Base-by-base conservation (phyloP, 139 green algal genomes). In the Tetradesmus lagerheimii region DNA sequence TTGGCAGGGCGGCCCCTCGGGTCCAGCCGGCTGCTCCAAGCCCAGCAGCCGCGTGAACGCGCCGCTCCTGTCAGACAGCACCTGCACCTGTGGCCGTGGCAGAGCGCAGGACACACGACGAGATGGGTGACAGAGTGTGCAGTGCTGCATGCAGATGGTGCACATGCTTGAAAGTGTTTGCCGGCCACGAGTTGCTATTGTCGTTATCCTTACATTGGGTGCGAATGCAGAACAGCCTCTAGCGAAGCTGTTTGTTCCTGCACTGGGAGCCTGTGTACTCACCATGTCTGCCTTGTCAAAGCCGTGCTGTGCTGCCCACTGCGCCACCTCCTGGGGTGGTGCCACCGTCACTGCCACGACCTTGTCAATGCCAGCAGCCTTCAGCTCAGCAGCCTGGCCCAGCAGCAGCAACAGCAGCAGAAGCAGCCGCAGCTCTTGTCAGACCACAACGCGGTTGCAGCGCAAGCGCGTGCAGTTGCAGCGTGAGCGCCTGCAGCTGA, bases 11-110 rank as follows among this genome's bases (percentile, higher is more conserved):
- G 93, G 90, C 15, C 74, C 74, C 67, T 79, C 80, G 29, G 37
- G 74, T 0, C 71, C 86, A 39, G 53, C 45, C 71, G 57, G 57
- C 14, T 91, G 87, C 83, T 96, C 94, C 37, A 96, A 38, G 0
- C 94, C 94, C 71, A 96, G 89, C 93, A 95, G 29, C 16, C 94
- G 91, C 12, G 93, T 87, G 62, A 96, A 91, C 0, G 83, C 89
- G 4, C 89, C 82, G 23, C 12, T 83, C 2, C 53, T 34, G 37
- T 89, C 85, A 25, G 71, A 50, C 43, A 89, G 27, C 43, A 89
- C 71, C 76, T 89, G 85, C n/a, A 89, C 53, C 85, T 89, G 83
- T 18, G 5, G 16, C n/a, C 1, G 67, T 14, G 12, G n/a, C 9
- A 23, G 5, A 38, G 47, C 47, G 47, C 47, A 62, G 47, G 20